Percentiles rank a stretch among this genome's conserved stretches.
Evolutionary conservation across 306 rosid species (phyloP).

Genomic region (Aeschynomene evenia): DNA sequence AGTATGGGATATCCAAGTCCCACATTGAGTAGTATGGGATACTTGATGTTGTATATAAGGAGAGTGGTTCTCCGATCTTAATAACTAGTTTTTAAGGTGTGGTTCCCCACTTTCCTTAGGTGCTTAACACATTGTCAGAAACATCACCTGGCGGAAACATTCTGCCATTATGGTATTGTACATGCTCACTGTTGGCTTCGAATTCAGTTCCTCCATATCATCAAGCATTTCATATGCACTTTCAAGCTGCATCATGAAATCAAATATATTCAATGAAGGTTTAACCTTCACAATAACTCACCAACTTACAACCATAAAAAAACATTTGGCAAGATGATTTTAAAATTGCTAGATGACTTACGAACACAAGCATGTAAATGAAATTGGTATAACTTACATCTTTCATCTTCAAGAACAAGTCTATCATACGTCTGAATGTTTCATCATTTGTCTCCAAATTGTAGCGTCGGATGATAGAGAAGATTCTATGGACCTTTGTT

Average conservation of each 20-base stretch:
- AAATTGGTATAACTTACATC: slow-evolving; percentile 46
- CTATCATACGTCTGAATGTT: slow-evolving; percentile 58
- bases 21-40: too few relatives aligned
- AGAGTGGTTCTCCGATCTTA: too few relatives aligned
- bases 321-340: neutral
- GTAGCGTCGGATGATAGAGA: slow-evolving; percentile 43
- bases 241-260: slow-evolving; percentile 44
- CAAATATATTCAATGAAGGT: slow-evolving; percentile 14
- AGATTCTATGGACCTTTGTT: slow-evolving; percentile 55
- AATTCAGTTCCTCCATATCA: slow-evolving; percentile 42
- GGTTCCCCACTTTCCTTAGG: too few relatives aligned
- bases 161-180: slow-evolving; percentile 69
- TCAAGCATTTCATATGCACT: slow-evolving; percentile 59
- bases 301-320: slow-evolving; percentile 16
- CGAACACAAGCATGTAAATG: neutral
- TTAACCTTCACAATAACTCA: slow-evolving; percentile 9
- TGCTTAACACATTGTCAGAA: too few relatives aligned
- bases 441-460: slow-evolving; percentile 45
- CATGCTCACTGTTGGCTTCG: slow-evolving; percentile 46
- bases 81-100: too few relatives aligned
- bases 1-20: too few relatives aligned
- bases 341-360: slow-evolving; percentile 5
- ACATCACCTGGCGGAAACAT: slow-evolving; percentile 60
- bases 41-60: too few relatives aligned
- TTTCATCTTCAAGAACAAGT: slow-evolving; percentile 60